phyloP scores from a whole-genome alignment of 1,139 yeast genomes.

The Hemisphaericaspora subhashii region DNA sequence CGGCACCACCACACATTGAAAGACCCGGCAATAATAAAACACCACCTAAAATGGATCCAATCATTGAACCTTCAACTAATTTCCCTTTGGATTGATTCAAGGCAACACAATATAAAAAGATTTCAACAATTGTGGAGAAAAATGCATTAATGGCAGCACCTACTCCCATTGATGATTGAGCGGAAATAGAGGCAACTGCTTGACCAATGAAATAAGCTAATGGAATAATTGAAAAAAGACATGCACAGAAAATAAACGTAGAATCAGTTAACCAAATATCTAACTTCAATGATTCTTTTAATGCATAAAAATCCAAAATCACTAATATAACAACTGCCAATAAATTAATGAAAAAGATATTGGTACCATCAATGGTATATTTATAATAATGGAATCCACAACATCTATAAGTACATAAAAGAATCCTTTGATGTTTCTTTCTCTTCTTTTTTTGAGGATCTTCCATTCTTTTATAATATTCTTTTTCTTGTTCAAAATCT shows the following conservation, averaged over 20 bases:
- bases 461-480: constrained; percentile 38
- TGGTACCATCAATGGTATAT: constrained; percentile 94
- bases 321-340: constrained; percentile 79
- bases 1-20: constrained; percentile 97
- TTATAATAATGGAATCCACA: constrained; percentile 91
- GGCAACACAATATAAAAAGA: constrained; percentile 90
- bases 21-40: constrained; percentile 88
- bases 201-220: constrained; percentile 97
- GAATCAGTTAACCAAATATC: constrained; percentile 58
- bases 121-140: constrained; percentile 93
- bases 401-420: constrained; percentile 86
- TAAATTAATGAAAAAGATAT: constrained; percentile 85
- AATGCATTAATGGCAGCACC: constrained; percentile 99
- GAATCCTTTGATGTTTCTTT: constrained; percentile 42
- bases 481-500: constrained; percentile 61
- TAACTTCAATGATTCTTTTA: constrained; percentile 53
- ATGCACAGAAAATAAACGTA: constrained; percentile 65
- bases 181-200: constrained; percentile 97
- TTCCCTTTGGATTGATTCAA: constrained; percentile 80
- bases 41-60: constrained; percentile 93
- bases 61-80: constrained; percentile 95
- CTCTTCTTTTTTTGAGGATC: constrained; percentile 18
- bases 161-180: constrained; percentile 98
- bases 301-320: constrained; percentile 70
- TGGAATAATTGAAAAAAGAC: constrained; percentile 85